Conservation (phyloP, 2,329 filamentous ascomycete species). For the Beauveria sp. region DNA sequence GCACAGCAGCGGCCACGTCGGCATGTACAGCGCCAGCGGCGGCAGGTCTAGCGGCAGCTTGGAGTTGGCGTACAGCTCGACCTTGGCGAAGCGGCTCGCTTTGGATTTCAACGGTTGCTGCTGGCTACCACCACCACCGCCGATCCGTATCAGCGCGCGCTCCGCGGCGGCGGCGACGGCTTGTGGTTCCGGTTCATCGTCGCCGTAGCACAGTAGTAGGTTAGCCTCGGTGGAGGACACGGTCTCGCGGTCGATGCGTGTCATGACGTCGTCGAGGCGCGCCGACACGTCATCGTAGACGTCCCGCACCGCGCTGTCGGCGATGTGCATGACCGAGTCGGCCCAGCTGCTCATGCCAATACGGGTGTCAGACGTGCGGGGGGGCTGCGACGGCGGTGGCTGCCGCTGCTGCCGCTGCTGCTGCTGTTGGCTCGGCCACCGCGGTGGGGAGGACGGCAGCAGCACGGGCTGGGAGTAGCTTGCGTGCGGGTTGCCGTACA, state of each 20-base stretch:
- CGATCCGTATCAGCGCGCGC: too few species aligned
- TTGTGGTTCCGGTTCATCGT: neutral
- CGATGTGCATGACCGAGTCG: conserved; percentile 35
- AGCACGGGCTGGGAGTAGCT: neutral
- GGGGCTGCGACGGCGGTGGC: conserved; percentile 11
- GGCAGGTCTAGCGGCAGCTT: conserved; percentile 60
- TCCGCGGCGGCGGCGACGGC: neutral
- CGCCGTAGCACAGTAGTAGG: conserved; percentile 34
- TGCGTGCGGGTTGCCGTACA: neutral
- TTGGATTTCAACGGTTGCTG: conserved; percentile 16
- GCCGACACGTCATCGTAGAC: conserved; percentile 37
- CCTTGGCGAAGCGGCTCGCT: conserved; percentile 55
- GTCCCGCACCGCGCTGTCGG: conserved; percentile 28
- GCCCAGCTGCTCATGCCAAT: conserved; percentile 27
- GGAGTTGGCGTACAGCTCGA: conserved; percentile 72
- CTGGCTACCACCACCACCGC: conserved; percentile 12
- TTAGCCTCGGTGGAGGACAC: conserved; percentile 47
- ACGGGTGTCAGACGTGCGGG: conserved; percentile 8
- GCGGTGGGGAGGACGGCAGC: neutral
- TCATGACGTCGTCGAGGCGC: conserved; percentile 60
- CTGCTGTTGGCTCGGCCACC: neutral
- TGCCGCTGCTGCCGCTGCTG: neutral
- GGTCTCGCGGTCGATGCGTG: conserved; percentile 60
- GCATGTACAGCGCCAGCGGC: conserved; percentile 60
- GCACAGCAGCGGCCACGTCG: conserved; percentile 70